Evolutionary conservation across 2,329 filamentous ascomycete genomes (phyloP), one percentile per base, ranked within the genome.

Genomic region (Lachnellula suecica): DNA sequence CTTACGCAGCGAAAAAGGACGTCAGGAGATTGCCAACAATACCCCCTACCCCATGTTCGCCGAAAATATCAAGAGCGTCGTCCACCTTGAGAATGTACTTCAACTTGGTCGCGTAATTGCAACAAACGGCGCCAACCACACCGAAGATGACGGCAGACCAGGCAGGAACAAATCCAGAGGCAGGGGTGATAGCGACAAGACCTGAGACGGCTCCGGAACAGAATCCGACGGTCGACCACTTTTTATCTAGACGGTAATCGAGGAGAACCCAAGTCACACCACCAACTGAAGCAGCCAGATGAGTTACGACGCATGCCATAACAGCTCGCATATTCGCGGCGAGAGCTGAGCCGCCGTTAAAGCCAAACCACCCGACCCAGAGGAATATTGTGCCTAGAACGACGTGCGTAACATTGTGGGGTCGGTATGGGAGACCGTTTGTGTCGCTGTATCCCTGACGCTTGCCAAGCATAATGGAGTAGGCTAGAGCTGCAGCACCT

Each of bases 361-460:
- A 96, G 44, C 91, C 91, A 66, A 96, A 95, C 91, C 91, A 96
- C 49, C 91, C 91, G 15, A 96, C 88, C 91, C 91, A 96, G 15
- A 96, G 84, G 73, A 96, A 96, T 43, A 96, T 90, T 3, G 91
- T 96, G 25, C 91, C 91, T 51, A 95, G 88, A 47, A 96, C 90
- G 61, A 96, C 91, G 69, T 95, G 89, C 4, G 91, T 94, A 43
- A 95, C 90, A 64, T 96, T 96, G 75, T 96, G 91, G 9, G 91
- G 91, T 46, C 91, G 87, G 71, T 93, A 96, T 74, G 95, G 95
- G 63, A 96, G 78, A 70, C 93, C 89, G 67, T 91, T 87, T 24
- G 90, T 95, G 29, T 50, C 47, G 29, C 89, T 89, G 68, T 95
- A 89, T 20, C 91, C 91, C 56, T 61, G 59, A 52, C 66, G 64